These are phyloP conservation scores for Backusella parvicylindrica DNA, from an alignment of 192 early-diverging fungal species.

Conservation along the genomic window DNA sequence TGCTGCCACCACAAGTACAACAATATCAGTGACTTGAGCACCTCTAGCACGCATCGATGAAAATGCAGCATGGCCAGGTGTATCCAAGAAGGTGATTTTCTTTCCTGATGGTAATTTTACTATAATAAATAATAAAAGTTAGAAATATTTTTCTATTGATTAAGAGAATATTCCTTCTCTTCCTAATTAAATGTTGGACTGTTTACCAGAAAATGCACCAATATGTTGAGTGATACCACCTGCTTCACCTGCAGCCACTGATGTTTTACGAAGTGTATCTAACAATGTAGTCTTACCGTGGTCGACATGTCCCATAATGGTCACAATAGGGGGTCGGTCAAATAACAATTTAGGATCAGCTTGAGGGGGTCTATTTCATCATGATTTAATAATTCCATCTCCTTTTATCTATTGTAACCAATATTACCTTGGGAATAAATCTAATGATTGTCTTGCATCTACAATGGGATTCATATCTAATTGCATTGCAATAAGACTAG, in stretches of 20 bases:
- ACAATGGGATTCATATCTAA: slow-evolving; percentile 86
- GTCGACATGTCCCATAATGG: slow-evolving; percentile 98
- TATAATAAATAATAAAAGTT: background rate
- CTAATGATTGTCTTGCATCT: slow-evolving; percentile 46
- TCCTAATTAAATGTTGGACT: background rate
- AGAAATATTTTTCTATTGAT: background rate
- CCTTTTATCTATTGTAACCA: background rate
- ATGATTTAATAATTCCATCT: background rate
- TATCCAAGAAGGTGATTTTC: slow-evolving; percentile 92
- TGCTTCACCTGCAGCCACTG: slow-evolving; percentile 88
- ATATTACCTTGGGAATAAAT: slow-evolving; percentile 56
- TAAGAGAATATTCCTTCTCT: background rate
- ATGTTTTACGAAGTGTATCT: slow-evolving; percentile 87
- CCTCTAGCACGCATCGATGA: slow-evolving; percentile 93
- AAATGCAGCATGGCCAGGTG: slow-evolving; percentile 96
- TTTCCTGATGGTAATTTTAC: slow-evolving; percentile 64
- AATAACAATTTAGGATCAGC: slow-evolving; percentile 74
- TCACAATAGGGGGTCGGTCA: slow-evolving; percentile 85
- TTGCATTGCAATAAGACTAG: slow-evolving; percentile 83
- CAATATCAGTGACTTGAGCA: slow-evolving; percentile 91
- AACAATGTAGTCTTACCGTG: slow-evolving; percentile 95
- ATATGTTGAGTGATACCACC: slow-evolving; percentile 99
- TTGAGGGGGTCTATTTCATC: slow-evolving; percentile 49
- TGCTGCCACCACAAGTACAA: slow-evolving; percentile 94
- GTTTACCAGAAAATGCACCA: slow-evolving; percentile 83